phyloP scores from a whole-genome alignment of 768 basidiomycete genomes.

The Podaxis mareebaensis region DNA sequence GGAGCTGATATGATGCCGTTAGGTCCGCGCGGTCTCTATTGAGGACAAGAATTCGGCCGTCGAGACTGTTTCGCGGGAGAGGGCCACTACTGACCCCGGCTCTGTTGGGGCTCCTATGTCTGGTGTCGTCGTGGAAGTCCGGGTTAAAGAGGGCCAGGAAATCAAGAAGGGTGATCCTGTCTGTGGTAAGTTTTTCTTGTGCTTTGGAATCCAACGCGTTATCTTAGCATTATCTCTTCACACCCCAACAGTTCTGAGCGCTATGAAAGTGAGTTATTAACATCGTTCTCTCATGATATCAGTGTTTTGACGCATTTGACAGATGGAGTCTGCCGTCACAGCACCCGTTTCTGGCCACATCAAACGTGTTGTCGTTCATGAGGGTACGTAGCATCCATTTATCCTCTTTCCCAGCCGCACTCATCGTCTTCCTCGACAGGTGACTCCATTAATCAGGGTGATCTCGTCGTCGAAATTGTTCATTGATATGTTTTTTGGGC shows the following conservation, averaged over 20 bases:
- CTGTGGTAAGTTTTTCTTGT: conserved; percentile 60
- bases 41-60: conserved; percentile 98
- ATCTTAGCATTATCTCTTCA: conserved; percentile 25
- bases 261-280: conserved; percentile 80
- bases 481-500: conserved; percentile 40
- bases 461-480: conserved; percentile 86
- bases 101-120: conserved; percentile 98
- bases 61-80: conserved; percentile 92
- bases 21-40: conserved; percentile 93
- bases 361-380: conserved; percentile 88
- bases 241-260: conserved; percentile 71
- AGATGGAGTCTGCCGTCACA: conserved; percentile 99
- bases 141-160: conserved; percentile 96
- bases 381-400: conserved; percentile 51
- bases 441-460: conserved; percentile 94
- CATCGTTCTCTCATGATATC: conserved; percentile 15
- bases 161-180: conserved; percentile 98
- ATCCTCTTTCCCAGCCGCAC: conserved; percentile 2
- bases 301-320: conserved; percentile 21
- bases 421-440: conserved; percentile 40
- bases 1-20: conserved; percentile 23
- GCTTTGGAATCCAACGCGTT: conserved; percentile 4
- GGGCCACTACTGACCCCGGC: conserved; percentile 90
- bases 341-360: conserved; percentile 96
- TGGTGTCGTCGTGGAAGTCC: conserved; percentile 96